Conservation (phyloP, 1,139 yeast species). For the Taiozyma onychis region DNA sequence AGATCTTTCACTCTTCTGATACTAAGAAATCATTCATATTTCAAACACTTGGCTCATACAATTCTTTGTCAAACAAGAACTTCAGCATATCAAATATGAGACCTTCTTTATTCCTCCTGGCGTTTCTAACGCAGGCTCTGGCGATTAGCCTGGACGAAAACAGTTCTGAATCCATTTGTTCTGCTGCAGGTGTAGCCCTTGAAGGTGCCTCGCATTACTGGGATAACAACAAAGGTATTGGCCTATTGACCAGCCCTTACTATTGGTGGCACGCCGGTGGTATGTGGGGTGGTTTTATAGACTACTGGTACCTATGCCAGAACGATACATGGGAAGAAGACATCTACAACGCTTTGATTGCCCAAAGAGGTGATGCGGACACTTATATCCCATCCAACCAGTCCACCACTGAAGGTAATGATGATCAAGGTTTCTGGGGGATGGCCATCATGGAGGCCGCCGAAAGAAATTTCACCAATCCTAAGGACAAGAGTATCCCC, state of each 20-base stretch:
- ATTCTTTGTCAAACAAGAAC: no score
- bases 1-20: background rate
- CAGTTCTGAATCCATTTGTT: constrained; percentile 37
- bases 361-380: constrained; percentile 48
- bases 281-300: constrained; percentile 58
- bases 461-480: constrained; percentile 52
- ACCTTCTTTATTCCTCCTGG: background rate
- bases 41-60: background rate
- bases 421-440: constrained; percentile 73
- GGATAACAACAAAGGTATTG: constrained; percentile 34
- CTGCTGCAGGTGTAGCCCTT: constrained; percentile 42
- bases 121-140: background rate
- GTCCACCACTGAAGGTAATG: constrained; percentile 62
- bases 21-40: background rate
- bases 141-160: constrained; percentile 24
- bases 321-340: constrained; percentile 37
- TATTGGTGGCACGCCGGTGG: constrained; percentile 76
- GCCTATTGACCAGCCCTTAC: constrained; percentile 54
- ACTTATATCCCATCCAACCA: constrained; percentile 56
- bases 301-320: constrained; percentile 45
- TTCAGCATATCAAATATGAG: background rate
- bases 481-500: constrained; percentile 30
- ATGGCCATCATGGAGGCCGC: constrained; percentile 55
- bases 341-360: constrained; percentile 43
- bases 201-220: constrained; percentile 50